A percentile compares a stretch with the other conserved stretches of the same genome.
phyloP scores from a whole-genome alignment of 768 basidiomycete species.

The Lentinula detonsa region DNA sequence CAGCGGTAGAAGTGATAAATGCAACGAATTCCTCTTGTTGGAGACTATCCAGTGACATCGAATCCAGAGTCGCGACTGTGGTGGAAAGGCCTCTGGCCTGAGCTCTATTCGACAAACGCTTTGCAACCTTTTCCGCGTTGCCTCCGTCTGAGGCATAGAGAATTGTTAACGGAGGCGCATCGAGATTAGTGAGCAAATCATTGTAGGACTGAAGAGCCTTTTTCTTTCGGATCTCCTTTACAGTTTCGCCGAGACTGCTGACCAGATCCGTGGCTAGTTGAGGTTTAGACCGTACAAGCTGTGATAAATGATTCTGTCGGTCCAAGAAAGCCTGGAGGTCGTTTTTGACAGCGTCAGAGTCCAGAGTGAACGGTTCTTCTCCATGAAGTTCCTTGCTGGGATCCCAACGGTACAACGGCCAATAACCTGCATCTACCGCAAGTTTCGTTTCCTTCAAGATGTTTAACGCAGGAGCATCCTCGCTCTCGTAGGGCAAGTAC shows the following conservation, averaged over 20 bases:
- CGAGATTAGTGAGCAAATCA: constrained; percentile 75
- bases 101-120: constrained; percentile 76
- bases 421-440: constrained; percentile 93
- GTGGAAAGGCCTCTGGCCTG: constrained; percentile 80
- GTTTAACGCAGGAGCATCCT: constrained; percentile 74
- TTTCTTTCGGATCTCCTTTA: constrained; percentile 77
- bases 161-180: constrained; percentile 83
- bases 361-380: constrained; percentile 85
- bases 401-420: constrained; percentile 98
- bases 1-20: constrained; percentile 89
- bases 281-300: constrained; percentile 79
- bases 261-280: constrained; percentile 79
- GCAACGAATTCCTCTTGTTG: constrained; percentile 71
- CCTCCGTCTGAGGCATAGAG: constrained; percentile 97
- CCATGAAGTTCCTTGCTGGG: constrained; percentile 73
- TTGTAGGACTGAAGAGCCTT: constrained; percentile 82
- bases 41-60: constrained; percentile 69
- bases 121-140: constrained; percentile 93
- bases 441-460: constrained; percentile 97
- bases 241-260: constrained; percentile 74
- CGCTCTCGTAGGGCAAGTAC: constrained; percentile 84
- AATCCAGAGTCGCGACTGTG: constrained; percentile 74
- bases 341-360: constrained; percentile 91
- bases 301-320: constrained; percentile 93
- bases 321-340: constrained; percentile 93